Percentiles rank a stretch among this genome's conserved stretches.
Evolutionary conservation across 129 eudicot genomes (phyloP).

Genomic region (Glebionis coronaria): DNA sequence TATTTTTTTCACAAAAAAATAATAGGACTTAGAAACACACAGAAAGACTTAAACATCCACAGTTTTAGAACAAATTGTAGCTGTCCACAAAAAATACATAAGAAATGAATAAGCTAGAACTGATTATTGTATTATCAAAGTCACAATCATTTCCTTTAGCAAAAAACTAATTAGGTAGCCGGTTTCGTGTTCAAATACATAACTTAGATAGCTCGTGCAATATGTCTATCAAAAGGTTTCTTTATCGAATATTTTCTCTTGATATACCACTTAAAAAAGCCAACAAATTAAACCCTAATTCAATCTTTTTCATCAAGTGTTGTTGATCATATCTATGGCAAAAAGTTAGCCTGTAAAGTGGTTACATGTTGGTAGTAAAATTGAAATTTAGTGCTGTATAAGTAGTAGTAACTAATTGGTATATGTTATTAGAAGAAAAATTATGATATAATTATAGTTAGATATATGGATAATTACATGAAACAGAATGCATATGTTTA

Average conservation of each 20-base stretch:
- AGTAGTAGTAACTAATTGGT: neutral
- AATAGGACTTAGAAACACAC: no score
- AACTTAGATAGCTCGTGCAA: slow-evolving; percentile 18
- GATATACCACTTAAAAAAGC: slow-evolving; percentile 5
- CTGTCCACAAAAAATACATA: neutral
- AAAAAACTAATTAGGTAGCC: slow-evolving; percentile 24
- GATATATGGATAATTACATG: slow-evolving; percentile 18
- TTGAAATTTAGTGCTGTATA: neutral
- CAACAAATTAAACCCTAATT: slow-evolving; percentile 11
- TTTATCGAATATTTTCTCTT: neutral
- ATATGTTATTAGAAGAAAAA: neutral
- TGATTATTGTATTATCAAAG: neutral
- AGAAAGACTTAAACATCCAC: no score
- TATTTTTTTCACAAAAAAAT: no score
- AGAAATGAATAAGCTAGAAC: neutral
- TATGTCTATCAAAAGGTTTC: slow-evolving; percentile 7
- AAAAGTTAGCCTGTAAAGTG: neutral
- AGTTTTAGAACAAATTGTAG: no score
- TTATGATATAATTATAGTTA: neutral
- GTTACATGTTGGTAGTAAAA: neutral
- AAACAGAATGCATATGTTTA: slow-evolving; percentile 36
- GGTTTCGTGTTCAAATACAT: slow-evolving; percentile 26
- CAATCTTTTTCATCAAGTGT: neutral
- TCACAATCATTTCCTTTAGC: slow-evolving; percentile 7
- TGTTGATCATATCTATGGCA: no score